Evolutionary conservation across 345 rosid species (phyloP), one percentile per base, ranked within the genome.

Genomic region (Microcos paniculata): DNA sequence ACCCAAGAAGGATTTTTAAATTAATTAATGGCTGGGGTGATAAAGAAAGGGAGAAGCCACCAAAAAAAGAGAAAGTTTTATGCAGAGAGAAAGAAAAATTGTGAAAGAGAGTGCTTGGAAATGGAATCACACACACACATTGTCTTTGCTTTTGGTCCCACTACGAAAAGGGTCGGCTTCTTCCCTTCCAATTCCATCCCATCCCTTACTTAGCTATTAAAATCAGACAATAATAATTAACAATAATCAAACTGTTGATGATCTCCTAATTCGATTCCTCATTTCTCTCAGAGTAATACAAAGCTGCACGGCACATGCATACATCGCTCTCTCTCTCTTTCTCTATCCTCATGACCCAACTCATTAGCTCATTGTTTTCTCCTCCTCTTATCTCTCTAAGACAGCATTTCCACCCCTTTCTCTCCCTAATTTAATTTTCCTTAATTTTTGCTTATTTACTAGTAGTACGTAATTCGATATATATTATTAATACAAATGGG

Each of bases 31-130:
- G 66, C n/a, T n/a, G n/a, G 26, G 76, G 71, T 80, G 84, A 72
- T 38, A 79, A 71, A 73, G 83, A 73, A 80, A 77, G 81, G 58
- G 51, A 58, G 80, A 59, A 76, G 78, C 71, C 77, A 70, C 85
- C 73, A 73, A 73, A 68, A 74, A 70, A 3, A 31, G 3, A 43
- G 48, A 62, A 48, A 51, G 52, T n/a, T 18, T 16, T 48, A 4
- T 58, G 33, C 62, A 23, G 8, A 4, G 0, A 19, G 21, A 51
- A n/a, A 4, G 53, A 74, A 55, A 38, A 76, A 66, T 24, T 70
- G 74, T 73, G 84, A 80, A 80, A 79, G 83, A 71, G 84, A 79
- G 84, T 81, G 85, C 77, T 78, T 67, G 69, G 73, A 72, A 72
- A 72, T 77, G 78, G 81, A 80, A 84, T 82, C 83, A 75, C 77